Percentiles rank a stretch among this genome's conserved stretches.
Evolutionary conservation across 2,329 filamentous ascomycete genomes (phyloP).

Genomic region (Arthrobotrys entomopaga): DNA sequence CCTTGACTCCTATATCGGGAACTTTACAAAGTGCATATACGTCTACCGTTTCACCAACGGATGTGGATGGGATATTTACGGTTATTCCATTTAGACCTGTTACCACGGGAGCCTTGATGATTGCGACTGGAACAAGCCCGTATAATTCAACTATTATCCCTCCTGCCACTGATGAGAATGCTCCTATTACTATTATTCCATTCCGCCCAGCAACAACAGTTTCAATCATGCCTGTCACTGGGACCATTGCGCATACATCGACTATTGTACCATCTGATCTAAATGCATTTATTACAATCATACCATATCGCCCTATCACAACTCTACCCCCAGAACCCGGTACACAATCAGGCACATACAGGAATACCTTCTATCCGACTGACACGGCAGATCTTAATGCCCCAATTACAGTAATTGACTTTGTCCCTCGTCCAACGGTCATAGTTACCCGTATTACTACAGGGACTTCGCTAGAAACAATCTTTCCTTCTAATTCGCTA

Average conservation of each 20-base stretch:
- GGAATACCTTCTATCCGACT: background rate
- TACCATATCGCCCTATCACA: background rate
- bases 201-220: background rate
- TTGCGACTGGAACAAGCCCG: background rate
- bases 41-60: background rate
- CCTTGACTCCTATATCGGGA: background rate
- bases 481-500: background rate
- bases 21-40: background rate
- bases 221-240: background rate
- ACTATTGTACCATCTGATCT: conserved; percentile 2
- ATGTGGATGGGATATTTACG: background rate
- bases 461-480: background rate
- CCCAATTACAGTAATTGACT: conserved; percentile 4
- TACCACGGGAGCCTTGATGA: background rate
- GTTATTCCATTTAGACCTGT: conserved; percentile 1
- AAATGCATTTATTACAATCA: background rate
- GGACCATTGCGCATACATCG: background rate
- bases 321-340: background rate
- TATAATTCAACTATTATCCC: background rate
- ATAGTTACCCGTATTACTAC: background rate
- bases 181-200: background rate
- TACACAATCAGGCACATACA: background rate
- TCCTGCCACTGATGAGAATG: background rate
- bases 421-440: background rate
- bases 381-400: background rate